Evolutionary conservation across 148 eudicot genomes (phyloP).

Genomic region (Chenopodium album): DNA sequence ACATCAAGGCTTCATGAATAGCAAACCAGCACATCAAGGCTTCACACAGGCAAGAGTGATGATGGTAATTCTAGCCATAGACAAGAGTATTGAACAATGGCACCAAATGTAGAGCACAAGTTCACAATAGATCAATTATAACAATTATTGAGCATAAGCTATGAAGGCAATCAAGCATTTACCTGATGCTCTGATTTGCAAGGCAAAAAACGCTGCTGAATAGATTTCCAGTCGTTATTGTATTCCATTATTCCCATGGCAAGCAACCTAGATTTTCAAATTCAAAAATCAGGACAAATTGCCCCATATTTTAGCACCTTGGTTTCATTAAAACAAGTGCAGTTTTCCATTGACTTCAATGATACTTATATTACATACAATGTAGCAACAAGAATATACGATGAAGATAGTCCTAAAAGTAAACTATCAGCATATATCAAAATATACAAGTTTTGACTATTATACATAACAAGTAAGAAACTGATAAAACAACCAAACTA

Average conservation of each 20-base stretch:
- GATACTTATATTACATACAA: background rate
- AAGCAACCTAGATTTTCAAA: slow-evolving; percentile 56
- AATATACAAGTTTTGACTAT: background rate
- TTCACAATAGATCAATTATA: background rate
- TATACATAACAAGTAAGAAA: background rate
- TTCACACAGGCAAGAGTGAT: background rate
- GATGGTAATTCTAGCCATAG: background rate
- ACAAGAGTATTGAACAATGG: background rate
- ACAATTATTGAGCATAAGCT: background rate
- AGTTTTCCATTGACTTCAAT: background rate
- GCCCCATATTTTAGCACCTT: background rate
- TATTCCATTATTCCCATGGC: slow-evolving; percentile 90
- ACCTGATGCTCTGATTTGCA: slow-evolving; percentile 98
- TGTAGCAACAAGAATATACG: background rate
- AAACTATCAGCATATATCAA: background rate
- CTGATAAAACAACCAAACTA: background rate
- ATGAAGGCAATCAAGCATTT: slow-evolving; percentile 20
- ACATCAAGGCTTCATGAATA: background rate
- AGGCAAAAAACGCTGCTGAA: slow-evolving; percentile 85
- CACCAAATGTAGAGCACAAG: background rate
- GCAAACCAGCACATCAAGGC: background rate
- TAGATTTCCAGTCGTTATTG: slow-evolving; percentile 89
- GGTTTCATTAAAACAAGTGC: background rate
- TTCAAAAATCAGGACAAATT: slow-evolving; percentile 6
- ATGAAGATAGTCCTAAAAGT: background rate